Evolutionary conservation across 2,329 filamentous ascomycete genomes (phyloP).

Genomic region (Colletotrichum sp.): DNA sequence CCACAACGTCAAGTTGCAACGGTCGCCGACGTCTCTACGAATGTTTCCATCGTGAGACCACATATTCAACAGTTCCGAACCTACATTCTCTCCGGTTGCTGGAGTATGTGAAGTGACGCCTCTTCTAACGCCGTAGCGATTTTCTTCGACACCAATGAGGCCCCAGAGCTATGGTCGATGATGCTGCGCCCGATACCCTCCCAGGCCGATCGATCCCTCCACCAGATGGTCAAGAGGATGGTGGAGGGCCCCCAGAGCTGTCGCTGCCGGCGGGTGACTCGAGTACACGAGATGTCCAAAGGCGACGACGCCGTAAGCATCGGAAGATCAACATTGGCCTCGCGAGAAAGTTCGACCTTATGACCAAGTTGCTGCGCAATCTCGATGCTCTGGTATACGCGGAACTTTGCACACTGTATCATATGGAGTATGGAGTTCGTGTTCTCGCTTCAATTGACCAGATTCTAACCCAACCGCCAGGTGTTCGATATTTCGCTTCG

Average conservation of each 20-base stretch:
- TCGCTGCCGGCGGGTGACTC: conserved; percentile 8
- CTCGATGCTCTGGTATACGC: conserved; percentile 69
- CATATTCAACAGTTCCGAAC: not conserved
- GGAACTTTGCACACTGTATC: conserved; percentile 70
- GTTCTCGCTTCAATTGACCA: not conserved
- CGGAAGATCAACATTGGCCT: conserved; percentile 46
- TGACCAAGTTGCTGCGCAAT: conserved; percentile 63
- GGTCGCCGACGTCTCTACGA: not conserved
- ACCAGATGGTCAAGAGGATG: conserved; percentile 21
- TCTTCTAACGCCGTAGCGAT: not conserved
- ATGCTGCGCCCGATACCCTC: conserved; percentile 47
- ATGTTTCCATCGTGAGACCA: not conserved
- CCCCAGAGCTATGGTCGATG: conserved; percentile 55
- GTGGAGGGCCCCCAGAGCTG: conserved; percentile 5
- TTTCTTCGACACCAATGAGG: conserved; percentile 28
- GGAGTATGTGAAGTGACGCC: conserved; percentile 16
- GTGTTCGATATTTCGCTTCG: conserved; percentile 68
- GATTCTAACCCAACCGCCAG: conserved; percentile 41
- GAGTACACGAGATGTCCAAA: conserved; percentile 25
- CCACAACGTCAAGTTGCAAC: conserved; percentile 14
- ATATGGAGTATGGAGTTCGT: conserved; percentile 65
- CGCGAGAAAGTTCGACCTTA: conserved; percentile 63
- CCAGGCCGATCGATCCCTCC: conserved; percentile 31
- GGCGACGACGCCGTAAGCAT: conserved; percentile 39
- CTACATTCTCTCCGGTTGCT: not conserved